These are phyloP conservation scores for Asclepias syriaca DNA, from an alignment of 257 asterid genomes.

Conservation along the genomic window DNA sequence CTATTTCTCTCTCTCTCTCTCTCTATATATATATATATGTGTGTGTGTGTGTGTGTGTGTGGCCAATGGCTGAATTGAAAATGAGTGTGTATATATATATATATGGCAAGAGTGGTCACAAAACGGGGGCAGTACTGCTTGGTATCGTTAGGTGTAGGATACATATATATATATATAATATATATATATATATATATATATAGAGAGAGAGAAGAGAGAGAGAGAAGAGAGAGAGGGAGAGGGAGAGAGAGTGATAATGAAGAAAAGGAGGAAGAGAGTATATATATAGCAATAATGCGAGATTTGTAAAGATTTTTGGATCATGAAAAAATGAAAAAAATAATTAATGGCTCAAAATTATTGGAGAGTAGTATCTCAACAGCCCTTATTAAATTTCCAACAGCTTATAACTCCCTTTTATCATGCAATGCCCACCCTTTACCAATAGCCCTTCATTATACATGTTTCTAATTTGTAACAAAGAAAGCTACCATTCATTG, in stretches of 20 bases:
- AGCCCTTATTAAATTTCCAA: background rate
- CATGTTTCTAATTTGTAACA: background rate
- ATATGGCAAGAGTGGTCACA: background rate
- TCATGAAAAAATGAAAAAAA: background rate
- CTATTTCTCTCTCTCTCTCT: too few species aligned
- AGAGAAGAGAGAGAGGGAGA: too few species aligned
- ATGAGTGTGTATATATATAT: too few species aligned
- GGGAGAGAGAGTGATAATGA: too few species aligned
- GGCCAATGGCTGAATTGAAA: too few species aligned
- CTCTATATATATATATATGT: too few species aligned
- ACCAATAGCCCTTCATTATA: background rate
- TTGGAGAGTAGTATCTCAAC: background rate
- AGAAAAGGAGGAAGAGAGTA: too few species aligned
- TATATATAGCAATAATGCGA: background rate
- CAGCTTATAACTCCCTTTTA: background rate
- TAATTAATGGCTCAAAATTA: background rate
- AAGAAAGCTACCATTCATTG: background rate
- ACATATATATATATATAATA: too few species aligned
- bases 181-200: too few species aligned
- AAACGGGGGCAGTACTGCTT: background rate
- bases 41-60: too few species aligned
- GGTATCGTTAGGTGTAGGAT: background rate
- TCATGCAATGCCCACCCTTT: background rate
- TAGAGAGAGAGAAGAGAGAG: too few species aligned
- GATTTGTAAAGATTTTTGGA: background rate